Evolutionary conservation across 306 rosid species (phyloP).

Genomic region (Cucurbita argyrosperma): DNA sequence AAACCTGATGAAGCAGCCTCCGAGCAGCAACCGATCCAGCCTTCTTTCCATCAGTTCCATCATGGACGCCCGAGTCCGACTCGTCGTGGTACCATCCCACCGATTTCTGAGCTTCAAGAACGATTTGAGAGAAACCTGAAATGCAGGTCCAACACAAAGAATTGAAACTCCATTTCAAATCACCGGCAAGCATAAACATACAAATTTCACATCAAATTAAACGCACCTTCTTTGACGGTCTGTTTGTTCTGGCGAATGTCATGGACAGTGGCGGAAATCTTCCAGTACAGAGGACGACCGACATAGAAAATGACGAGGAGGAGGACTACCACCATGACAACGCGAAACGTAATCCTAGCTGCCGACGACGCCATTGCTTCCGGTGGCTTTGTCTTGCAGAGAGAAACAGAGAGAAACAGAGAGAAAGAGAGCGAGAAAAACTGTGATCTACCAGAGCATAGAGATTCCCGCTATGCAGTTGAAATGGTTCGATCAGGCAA

Average conservation of each 20-base stretch:
- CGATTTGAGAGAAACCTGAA: conserved; percentile 72
- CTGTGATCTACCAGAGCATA: background rate
- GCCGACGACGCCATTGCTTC: conserved; percentile 41
- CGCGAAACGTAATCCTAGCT: conserved; percentile 42
- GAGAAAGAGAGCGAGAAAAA: background rate
- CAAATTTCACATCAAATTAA: background rate
- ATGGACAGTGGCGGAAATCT: conserved; percentile 65
- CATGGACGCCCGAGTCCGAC: conserved; percentile 26
- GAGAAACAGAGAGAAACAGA: background rate
- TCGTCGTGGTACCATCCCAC: conserved; percentile 66
- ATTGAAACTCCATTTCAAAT: background rate
- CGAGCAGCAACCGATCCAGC: conserved; percentile 16
- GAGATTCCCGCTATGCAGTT: background rate
- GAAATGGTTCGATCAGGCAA: background rate
- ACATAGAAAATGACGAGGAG: conserved; percentile 46
- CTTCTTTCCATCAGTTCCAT: conserved; percentile 11
- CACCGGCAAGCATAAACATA: background rate
- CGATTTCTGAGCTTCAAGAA: conserved; percentile 67
- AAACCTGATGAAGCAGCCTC: conserved; percentile 20
- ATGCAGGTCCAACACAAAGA: background rate
- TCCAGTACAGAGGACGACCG: conserved; percentile 85
- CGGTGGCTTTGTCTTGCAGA: background rate
- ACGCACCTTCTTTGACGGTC: conserved; percentile 59
- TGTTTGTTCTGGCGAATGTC: conserved; percentile 72
- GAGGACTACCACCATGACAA: conserved; percentile 11